These are phyloP conservation scores for Penicillium macrosclerotiorum DNA, from an alignment of 495 filamentous ascomycete genomes.

Conservation along the genomic window DNA sequence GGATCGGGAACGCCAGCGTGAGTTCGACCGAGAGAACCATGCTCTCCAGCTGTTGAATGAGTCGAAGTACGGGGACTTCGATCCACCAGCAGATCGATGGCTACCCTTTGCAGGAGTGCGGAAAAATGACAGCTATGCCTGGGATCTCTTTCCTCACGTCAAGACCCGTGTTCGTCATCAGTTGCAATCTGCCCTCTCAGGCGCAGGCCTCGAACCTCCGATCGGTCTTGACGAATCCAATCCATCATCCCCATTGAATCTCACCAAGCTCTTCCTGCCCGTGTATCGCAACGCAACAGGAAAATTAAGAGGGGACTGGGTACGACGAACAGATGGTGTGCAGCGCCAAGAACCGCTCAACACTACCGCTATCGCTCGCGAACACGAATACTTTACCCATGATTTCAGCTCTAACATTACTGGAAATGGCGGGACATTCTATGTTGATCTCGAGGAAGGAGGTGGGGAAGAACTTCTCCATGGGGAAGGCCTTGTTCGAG, in stretches of 20 bases:
- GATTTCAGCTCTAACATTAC: slow-evolving; percentile 70
- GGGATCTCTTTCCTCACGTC: slow-evolving; percentile 59
- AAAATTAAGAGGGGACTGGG: slow-evolving; percentile 72
- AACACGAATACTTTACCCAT: slow-evolving; percentile 49
- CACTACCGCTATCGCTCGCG: slow-evolving; percentile 45
- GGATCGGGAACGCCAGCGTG: slow-evolving; percentile 42
- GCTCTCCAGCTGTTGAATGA: slow-evolving; percentile 66
- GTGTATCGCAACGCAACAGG: slow-evolving; percentile 83
- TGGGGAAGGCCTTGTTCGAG: slow-evolving; percentile 44
- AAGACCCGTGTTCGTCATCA: slow-evolving; percentile 54
- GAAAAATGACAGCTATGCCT: slow-evolving; percentile 69
- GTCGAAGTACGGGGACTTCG: slow-evolving; percentile 73
- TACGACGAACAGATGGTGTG: slow-evolving; percentile 49
- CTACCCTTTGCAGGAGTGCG: slow-evolving; percentile 77
- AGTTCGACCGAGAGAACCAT: slow-evolving; percentile 50
- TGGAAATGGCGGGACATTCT: slow-evolving; percentile 48
- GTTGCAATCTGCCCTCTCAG: slow-evolving; percentile 42
- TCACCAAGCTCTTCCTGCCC: slow-evolving; percentile 43
- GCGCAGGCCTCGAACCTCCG: slow-evolving; percentile 34
- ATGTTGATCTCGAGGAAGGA: slow-evolving; percentile 42
- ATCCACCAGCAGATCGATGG: slow-evolving; percentile 56
- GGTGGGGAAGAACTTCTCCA: slow-evolving; percentile 33
- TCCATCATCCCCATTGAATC: slow-evolving; percentile 38
- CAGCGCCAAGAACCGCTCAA: slow-evolving; percentile 46
- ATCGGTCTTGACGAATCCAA: slow-evolving; percentile 37